Evolutionary conservation across 2,329 filamentous ascomycete species (phyloP).

Genomic region (Fusarium sp.): DNA sequence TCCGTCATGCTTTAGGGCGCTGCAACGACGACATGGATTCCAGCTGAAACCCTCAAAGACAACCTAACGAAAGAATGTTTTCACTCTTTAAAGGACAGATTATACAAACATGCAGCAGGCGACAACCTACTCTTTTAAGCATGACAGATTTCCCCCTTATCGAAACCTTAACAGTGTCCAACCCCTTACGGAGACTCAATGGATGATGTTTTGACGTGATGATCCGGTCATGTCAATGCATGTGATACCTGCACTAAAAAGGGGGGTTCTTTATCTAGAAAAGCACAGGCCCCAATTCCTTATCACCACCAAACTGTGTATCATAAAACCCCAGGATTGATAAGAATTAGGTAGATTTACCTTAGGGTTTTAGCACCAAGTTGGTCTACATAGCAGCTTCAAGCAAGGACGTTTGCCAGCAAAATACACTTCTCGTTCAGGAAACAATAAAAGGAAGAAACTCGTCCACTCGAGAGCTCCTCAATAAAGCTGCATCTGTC

Average conservation of each 20-base stretch:
- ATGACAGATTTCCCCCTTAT: background rate
- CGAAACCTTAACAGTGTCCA: background rate
- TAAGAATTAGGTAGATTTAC: background rate
- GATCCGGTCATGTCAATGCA: slow-evolving; percentile 46
- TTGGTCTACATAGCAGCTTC: too few relatives aligned
- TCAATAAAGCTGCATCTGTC: slow-evolving; percentile 5
- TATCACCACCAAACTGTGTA: slow-evolving; percentile 17
- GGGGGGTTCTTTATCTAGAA: slow-evolving; percentile 33
- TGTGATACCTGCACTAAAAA: slow-evolving; percentile 48
- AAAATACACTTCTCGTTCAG: too few relatives aligned
- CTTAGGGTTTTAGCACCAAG: too few relatives aligned
- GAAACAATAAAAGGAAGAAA: background rate
- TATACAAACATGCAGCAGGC: slow-evolving; percentile 9
- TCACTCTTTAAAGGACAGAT: background rate
- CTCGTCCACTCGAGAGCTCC: slow-evolving; percentile 7
- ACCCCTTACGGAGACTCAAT: slow-evolving; percentile 28
- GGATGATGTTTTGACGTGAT: slow-evolving; percentile 46
- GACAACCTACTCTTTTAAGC: slow-evolving; percentile 22
- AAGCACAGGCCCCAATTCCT: slow-evolving; percentile 34
- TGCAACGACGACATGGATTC: slow-evolving; percentile 31
- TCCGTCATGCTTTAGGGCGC: slow-evolving; percentile 29
- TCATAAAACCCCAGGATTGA: slow-evolving; percentile 5
- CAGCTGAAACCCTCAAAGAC: slow-evolving; percentile 2
- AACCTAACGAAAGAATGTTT: background rate
- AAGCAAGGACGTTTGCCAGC: too few relatives aligned